Conservation (phyloP, 257 asterid species). For the Solanum corneliomulleri region DNA sequence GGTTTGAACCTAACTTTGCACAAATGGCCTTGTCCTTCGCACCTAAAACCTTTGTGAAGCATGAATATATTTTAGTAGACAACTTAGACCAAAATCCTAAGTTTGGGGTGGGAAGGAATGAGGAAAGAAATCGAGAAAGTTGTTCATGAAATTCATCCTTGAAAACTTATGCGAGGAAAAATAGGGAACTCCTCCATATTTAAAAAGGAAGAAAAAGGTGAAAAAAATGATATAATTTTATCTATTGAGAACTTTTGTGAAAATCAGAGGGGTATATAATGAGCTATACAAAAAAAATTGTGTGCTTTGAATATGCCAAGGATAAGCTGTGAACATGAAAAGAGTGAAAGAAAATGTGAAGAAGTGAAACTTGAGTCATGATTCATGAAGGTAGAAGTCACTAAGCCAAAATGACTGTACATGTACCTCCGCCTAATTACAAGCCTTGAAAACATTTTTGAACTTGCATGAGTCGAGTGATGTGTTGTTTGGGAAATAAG, state of each 20-base stretch:
- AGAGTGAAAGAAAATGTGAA: not conserved
- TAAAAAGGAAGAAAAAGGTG: not conserved
- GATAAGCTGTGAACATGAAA: not conserved
- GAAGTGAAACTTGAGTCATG: not conserved
- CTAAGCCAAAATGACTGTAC: not conserved
- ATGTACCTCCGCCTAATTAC: not conserved
- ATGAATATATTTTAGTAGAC: too few relatives aligned
- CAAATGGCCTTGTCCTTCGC: not conserved
- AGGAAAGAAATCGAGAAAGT: not conserved
- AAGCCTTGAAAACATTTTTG: not conserved
- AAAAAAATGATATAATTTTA: not conserved
- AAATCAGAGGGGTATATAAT: not conserved
- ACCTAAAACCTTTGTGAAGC: not conserved
- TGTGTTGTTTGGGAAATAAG: not conserved
- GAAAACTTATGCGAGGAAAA: too few relatives aligned
- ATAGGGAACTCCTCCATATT: not conserved
- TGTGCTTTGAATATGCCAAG: not conserved
- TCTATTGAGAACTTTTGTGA: not conserved
- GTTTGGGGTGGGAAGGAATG: not conserved
- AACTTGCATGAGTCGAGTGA: not conserved
- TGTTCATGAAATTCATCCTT: not conserved
- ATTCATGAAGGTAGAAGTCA: not conserved
- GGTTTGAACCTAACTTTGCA: not conserved
- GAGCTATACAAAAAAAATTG: not conserved
- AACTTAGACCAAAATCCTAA: not conserved